phyloP scores from a whole-genome alignment of 768 basidiomycete genomes.

The Pisolithus marmoratus region DNA sequence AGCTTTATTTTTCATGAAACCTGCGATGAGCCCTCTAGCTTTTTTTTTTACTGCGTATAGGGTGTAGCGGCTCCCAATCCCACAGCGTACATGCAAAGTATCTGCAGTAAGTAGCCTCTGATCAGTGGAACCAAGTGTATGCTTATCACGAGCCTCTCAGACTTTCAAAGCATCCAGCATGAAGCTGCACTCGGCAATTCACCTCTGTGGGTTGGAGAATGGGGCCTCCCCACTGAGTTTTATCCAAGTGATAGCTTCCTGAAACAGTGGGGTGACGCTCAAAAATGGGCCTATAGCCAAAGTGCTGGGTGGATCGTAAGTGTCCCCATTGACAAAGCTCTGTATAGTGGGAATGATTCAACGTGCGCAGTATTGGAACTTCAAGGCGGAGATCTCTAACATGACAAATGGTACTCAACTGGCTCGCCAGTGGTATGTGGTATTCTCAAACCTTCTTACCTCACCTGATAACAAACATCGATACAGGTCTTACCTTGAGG shows the following conservation, averaged over 20 bases:
- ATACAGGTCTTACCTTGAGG: no score
- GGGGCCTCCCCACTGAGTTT: constrained; percentile 63
- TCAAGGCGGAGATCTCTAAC: constrained; percentile 50
- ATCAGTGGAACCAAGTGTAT: not conserved
- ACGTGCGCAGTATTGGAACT: constrained; percentile 56
- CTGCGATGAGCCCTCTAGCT: not conserved
- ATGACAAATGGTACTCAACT: not conserved
- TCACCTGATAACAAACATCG: not conserved
- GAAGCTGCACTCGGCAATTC: constrained; percentile 41
- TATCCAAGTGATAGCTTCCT: constrained; percentile 56
- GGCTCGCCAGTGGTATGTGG: not conserved
- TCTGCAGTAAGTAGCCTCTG: constrained; percentile 54
- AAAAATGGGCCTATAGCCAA: constrained; percentile 59
- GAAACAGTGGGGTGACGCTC: constrained; percentile 66
- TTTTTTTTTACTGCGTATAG: constrained; percentile 26
- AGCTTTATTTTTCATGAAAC: not conserved
- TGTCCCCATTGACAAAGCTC: constrained; percentile 18
- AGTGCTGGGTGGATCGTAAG: constrained; percentile 60
- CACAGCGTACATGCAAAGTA: constrained; percentile 56
- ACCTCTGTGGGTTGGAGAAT: constrained; percentile 55
- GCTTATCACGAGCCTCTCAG: constrained; percentile 28
- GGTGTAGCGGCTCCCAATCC: constrained; percentile 65
- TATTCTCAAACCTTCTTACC: not conserved
- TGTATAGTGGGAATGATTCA: not conserved
- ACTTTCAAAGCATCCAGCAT: constrained; percentile 48